Evolutionary conservation across 148 eudicot genomes (phyloP).

Genomic region (Chenopodium formosanum): DNA sequence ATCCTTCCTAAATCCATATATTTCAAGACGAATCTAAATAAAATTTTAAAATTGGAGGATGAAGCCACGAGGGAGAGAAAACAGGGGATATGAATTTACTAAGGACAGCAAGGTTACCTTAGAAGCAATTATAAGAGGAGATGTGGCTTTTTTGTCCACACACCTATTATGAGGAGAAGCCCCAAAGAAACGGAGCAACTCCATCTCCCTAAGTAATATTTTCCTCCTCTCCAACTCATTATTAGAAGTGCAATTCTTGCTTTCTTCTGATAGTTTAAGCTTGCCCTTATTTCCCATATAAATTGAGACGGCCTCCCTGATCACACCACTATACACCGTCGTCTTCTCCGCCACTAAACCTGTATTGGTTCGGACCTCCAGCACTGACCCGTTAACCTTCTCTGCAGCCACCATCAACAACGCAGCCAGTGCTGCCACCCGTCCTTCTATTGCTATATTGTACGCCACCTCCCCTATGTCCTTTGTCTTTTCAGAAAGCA

Average conservation of each 20-base stretch:
- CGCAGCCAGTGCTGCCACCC: slow-evolving; percentile 29
- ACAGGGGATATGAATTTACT: no score
- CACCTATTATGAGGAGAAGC: slow-evolving; percentile 23
- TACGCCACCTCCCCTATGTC: slow-evolving; percentile 37
- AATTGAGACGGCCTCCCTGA: slow-evolving; percentile 32
- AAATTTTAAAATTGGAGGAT: no score
- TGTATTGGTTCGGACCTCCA: slow-evolving; percentile 26
- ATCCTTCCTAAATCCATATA: no score
- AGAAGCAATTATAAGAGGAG: slow-evolving; percentile 35
- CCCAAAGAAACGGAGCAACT: slow-evolving; percentile 40
- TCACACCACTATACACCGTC: slow-evolving; percentile 32
- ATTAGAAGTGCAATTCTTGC: background rate
- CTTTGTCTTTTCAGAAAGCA: slow-evolving; percentile 34
- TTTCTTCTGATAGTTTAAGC: background rate
- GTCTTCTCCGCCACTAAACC: slow-evolving; percentile 30
- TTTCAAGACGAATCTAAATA: no score
- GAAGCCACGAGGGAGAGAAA: no score
- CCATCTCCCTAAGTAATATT: slow-evolving; percentile 34
- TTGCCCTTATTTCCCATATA: slow-evolving; percentile 2
- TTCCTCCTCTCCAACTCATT: slow-evolving; percentile 23
- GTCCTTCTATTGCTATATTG: slow-evolving; percentile 33
- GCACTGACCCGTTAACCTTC: slow-evolving; percentile 31
- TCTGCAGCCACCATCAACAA: slow-evolving; percentile 37
- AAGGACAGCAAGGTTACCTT: slow-evolving; percentile 22
- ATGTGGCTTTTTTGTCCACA: slow-evolving; percentile 26